Percentiles rank a stretch among this genome's conserved stretches.
These are phyloP conservation scores for Nannochloropsis gaditana DNA, from an alignment of 108 stramenopile genomes.

Conservation along the genomic window DNA sequence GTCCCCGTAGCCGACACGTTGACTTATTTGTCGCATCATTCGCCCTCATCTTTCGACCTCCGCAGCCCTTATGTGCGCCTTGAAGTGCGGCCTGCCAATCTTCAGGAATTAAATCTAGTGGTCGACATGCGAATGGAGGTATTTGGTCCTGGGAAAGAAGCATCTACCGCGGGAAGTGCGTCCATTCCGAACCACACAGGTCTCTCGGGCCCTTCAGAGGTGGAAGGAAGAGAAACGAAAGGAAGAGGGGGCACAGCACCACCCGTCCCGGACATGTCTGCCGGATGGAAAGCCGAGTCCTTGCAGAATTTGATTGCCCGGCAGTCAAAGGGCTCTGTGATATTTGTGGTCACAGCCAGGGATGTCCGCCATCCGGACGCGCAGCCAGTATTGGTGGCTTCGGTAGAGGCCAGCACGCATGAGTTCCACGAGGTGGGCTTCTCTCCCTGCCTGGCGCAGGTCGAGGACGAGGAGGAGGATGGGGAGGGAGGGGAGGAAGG, in stretches of 20 bases:
- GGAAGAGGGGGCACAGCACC: neutral
- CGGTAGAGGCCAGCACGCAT: constrained; percentile 16
- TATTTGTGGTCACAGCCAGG: neutral
- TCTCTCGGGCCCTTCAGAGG: too few relatives aligned
- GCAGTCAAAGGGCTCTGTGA: neutral
- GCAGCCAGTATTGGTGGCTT: neutral
- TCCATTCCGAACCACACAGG: too few relatives aligned
- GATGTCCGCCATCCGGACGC: neutral
- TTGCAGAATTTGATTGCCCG: neutral
- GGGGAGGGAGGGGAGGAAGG: neutral
- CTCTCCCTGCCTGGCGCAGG: neutral
- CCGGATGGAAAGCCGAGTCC: neutral
- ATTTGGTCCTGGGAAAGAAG: neutral
- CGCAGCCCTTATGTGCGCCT: neutral
- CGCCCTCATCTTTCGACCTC: neutral
- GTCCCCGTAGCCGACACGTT: too few relatives aligned
- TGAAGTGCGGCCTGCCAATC: neutral
- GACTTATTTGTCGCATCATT: too few relatives aligned
- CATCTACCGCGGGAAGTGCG: neutral
- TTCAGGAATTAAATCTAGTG: neutral
- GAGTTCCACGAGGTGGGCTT: neutral
- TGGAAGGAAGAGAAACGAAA: too few relatives aligned
- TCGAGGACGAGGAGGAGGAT: neutral
- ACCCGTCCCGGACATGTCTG: neutral
- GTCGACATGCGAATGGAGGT: neutral